Base-by-base conservation (phyloP, 1,139 yeast species). In the Sugiyamaella sp. region DNA sequence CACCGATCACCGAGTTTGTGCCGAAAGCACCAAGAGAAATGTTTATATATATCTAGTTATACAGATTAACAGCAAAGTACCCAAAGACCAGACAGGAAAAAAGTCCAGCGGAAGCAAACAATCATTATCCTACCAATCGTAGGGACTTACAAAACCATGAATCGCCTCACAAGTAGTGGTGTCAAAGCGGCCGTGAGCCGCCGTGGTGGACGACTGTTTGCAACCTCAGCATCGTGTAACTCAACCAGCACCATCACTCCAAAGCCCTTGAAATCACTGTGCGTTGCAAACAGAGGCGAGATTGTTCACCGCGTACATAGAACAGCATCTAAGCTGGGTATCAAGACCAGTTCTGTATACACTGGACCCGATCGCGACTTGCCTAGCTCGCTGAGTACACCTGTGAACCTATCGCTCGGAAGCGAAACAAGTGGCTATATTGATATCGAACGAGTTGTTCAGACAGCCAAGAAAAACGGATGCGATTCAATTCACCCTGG, bases 201-300 rank as follows among this genome's bases (percentile, higher is more conserved):
- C 14, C 35, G 40, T 9, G 9, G 40, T 3, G 25, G 33, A 3
- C 21, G 48, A 32, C 19, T 44, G 27, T 22, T 44, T 3, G 32
- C 48, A 5, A 21, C 41, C 3, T 44, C 48, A 9, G 22, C 33
- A 21, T 32, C 43, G 21, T n/a, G 8, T 2, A n/a, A 20, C 12
- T 20, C 33, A 24, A 16, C 35, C 1, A n/a, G 16, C 12, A 22
- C 12, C n/a, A 46, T 20, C 4, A 22, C 12, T 9, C 22, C 66
- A 27, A 58, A 57, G 37, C 68, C 70, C 10, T 61, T 71, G 47
- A 60, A 66, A 35, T 69, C 66, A 42, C 74, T 77, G 9, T 66
- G 76, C 37, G 69, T 76, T 38, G 80, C 80, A 37, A 76, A 76
- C 58, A 69, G 80, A 54, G 80, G 80, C 24, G 80, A 77, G 59